Evolutionary conservation across 495 filamentous ascomycete genomes (phyloP), one percentile per base, ranked within the genome.

Genomic region (Parachaetomium inaequale): DNA sequence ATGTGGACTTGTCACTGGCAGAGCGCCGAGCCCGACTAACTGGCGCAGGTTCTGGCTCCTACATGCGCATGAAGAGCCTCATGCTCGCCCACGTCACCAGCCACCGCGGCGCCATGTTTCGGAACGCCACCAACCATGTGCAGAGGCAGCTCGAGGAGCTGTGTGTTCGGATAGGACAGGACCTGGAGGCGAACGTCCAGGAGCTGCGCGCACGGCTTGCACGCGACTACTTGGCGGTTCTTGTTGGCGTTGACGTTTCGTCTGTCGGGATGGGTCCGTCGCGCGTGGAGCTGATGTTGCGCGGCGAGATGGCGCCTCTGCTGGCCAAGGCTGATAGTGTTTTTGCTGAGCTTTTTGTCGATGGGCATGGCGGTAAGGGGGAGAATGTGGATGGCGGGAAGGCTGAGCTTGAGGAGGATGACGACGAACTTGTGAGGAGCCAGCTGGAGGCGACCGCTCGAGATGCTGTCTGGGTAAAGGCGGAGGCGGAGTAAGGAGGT

Each of bases 81-180:
- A 87, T 88, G 84, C 59, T 62, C 0, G 29, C 43, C n/a, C 80
- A 88, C 61, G 78, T 88, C 7, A 68, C 72, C 4, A 34, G 51
- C 0, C 46, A 72, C 2, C 74, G 77, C 1, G 60, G 73, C 8
- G 65, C 59, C 1, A 86, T 88, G 84, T 88, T 88, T 61, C 57
- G 65, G 19, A 53, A 74, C 10, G 80, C 80, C 49, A 77, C 78
- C 3, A 61, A 73, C 1, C 69, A 66, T n/a, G 82, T 86, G 1
- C 67, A 70, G 55, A 40, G 52, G 4, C 62, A 70, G 34, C 70
- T 86, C 10, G 32, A 54, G 0, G 23, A 52, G 4, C 75, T 84
- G 75, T 69, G 79, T 36, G 57, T 58, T 11, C 21, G 42, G 7
- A 62, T 80, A 0, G 68, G 74, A 46, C 64, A 71, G n/a, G 53